Evolutionary conservation across 305 asterid species (phyloP).

Genomic region (Rubia tinctorum): DNA sequence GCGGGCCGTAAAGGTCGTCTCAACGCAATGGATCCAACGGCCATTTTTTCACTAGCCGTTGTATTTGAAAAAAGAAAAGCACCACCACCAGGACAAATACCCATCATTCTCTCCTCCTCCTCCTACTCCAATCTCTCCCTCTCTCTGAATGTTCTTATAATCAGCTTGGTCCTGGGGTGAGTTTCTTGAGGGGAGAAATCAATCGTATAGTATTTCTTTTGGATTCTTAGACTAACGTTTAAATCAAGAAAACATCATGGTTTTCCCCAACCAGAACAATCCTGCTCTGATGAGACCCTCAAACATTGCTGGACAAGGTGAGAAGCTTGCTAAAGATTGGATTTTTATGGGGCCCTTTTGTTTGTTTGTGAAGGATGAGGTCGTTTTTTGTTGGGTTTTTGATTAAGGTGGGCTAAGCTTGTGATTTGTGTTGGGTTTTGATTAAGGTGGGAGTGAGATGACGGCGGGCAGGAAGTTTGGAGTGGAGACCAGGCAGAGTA

Average conservation of each 20-base stretch:
- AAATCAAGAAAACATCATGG: constrained; percentile 34
- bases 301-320: constrained; percentile 50
- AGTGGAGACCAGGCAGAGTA: constrained; percentile 50
- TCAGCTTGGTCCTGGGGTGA: constrained; percentile 22
- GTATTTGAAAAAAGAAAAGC: constrained; percentile 44
- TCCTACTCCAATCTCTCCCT: background rate
- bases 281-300: constrained; percentile 38
- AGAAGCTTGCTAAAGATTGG: background rate
- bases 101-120: constrained; percentile 34
- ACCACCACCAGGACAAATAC: constrained; percentile 40
- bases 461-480: constrained; percentile 59
- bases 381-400: background rate
- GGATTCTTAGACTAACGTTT: constrained; percentile 4
- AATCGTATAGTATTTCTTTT: constrained; percentile 15
- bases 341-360: constrained; percentile 5
- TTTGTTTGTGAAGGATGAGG: background rate
- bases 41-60: constrained; percentile 78
- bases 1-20: constrained; percentile 21
- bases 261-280: constrained; percentile 48
- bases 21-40: constrained; percentile 41
- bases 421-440: background rate
- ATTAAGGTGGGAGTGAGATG: constrained; percentile 37
- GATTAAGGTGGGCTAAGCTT: background rate
- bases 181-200: constrained; percentile 18
- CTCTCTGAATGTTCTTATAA: constrained; percentile 19